Percentiles rank a stretch among this genome's conserved stretches.
phyloP scores from a whole-genome alignment of 2,329 filamentous ascomycete genomes.

The Emmonsiellopsis sp. region DNA sequence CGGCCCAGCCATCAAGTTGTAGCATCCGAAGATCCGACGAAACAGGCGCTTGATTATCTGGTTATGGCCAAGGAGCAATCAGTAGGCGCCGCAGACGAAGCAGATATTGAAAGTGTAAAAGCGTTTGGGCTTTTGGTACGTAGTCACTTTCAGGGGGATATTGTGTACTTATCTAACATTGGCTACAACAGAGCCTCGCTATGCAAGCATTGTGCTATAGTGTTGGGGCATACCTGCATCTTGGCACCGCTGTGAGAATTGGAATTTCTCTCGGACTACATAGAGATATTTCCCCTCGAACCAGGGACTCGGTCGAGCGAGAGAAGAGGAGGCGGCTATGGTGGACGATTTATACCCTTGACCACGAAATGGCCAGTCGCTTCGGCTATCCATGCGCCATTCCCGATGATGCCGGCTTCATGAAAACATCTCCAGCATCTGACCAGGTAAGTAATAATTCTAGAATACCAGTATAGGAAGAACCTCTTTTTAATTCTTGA shows the following conservation, averaged over 20 bases:
- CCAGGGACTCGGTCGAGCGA: neutral
- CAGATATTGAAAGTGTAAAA: neutral
- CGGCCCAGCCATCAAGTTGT: neutral
- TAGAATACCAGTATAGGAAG: neutral
- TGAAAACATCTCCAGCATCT: neutral
- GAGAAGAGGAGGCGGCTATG: neutral
- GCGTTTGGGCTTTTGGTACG: neutral
- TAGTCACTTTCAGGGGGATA: neutral
- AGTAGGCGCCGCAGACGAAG: neutral
- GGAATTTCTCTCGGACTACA: neutral
- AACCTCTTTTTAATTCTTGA: no score
- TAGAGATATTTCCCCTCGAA: neutral
- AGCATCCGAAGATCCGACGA: neutral
- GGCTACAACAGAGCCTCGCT: neutral
- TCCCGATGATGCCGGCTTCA: neutral
- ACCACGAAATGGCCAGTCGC: neutral
- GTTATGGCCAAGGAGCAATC: neutral
- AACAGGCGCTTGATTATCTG: neutral
- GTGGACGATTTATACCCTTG: neutral
- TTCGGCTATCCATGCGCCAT: neutral
- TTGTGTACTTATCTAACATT: neutral
- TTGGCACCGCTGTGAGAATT: neutral
- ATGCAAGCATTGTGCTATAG: neutral
- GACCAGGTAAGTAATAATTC: neutral
- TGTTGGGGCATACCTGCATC: neutral